phyloP scores from a whole-genome alignment of 2,329 filamentous ascomycete genomes.

The Ceratocystis lukuohia region DNA sequence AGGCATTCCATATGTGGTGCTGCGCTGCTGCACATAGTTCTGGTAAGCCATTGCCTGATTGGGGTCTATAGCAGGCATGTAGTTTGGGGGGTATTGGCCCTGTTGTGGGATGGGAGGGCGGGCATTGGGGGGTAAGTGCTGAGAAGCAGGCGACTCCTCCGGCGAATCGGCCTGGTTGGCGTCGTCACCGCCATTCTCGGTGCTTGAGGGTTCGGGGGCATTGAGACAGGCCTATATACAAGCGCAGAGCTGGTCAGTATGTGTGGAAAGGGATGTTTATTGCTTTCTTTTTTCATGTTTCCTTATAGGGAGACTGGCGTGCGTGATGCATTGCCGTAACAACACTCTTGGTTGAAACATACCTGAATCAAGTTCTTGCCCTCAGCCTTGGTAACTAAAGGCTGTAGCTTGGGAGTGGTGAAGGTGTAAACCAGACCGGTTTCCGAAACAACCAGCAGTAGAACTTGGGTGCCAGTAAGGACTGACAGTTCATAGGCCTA shows the following conservation, averaged over 20 bases:
- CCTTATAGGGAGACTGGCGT: too few relatives aligned
- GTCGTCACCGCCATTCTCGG: constrained; percentile 62
- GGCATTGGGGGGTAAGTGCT: constrained; percentile 50
- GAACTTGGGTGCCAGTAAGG: constrained; percentile 91
- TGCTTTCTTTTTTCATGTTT: neutral
- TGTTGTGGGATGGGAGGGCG: constrained; percentile 30
- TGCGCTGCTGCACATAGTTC: constrained; percentile 61
- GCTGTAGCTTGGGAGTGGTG: constrained; percentile 95
- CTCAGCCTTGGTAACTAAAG: constrained; percentile 93
- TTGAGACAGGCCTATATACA: constrained; percentile 76
- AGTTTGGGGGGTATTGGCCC: constrained; percentile 45
- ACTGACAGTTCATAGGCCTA: constrained; percentile 97
- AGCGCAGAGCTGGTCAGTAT: constrained; percentile 12
- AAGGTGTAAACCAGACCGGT: constrained; percentile 97
- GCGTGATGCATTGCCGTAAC: too few relatives aligned
- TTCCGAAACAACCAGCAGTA: constrained; percentile 91
- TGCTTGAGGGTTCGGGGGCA: constrained; percentile 74
- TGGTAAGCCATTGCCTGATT: constrained; percentile 52
- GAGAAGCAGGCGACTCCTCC: constrained; percentile 62
- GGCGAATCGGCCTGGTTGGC: constrained; percentile 72
- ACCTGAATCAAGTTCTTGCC: constrained; percentile 99
- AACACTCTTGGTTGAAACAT: constrained; percentile 26
- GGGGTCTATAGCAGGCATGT: constrained; percentile 59
- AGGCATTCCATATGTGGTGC: constrained; percentile 65
- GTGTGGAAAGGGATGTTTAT: neutral